These are phyloP conservation scores for Pythium aquatile DNA, from an alignment of 352 stramenopile genomes.

Conservation along the genomic window DNA sequence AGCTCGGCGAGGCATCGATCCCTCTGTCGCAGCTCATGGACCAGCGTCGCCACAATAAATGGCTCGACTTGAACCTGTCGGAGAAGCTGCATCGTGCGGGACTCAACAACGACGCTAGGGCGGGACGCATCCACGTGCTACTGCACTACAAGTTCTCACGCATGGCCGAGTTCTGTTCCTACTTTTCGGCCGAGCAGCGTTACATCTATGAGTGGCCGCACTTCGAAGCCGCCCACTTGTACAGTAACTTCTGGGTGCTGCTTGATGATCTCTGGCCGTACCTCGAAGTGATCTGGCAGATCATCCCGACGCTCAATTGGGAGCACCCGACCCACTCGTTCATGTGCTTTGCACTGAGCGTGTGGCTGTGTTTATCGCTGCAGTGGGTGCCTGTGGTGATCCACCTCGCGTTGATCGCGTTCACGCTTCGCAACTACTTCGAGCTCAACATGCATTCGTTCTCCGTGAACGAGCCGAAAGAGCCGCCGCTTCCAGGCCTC, in stretches of 20 bases:
- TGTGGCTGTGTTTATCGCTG: constrained; percentile 82
- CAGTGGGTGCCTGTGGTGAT: constrained; percentile 81
- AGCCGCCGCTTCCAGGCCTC: constrained; percentile 26
- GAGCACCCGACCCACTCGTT: constrained; percentile 81
- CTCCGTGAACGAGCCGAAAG: constrained; percentile 47
- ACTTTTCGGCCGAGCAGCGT: constrained; percentile 67
- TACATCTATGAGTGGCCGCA: constrained; percentile 82
- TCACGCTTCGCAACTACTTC: constrained; percentile 83
- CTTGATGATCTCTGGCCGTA: constrained; percentile 85
- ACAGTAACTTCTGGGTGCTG: constrained; percentile 87
- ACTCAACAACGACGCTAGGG: constrained; percentile 82
- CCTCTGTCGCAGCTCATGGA: constrained; percentile 82
- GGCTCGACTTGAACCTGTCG: constrained; percentile 75
- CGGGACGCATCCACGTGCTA: constrained; percentile 77
- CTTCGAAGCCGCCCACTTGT: constrained; percentile 78
- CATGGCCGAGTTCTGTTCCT: constrained; percentile 82
- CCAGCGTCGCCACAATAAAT: constrained; percentile 85
- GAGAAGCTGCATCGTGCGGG: constrained; percentile 78
- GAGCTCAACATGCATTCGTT: constrained; percentile 84
- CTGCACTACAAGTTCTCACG: constrained; percentile 88
- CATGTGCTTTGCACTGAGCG: constrained; percentile 81
- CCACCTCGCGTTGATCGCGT: constrained; percentile 76
- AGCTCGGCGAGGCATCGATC: constrained; percentile 77
- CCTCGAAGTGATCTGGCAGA: constrained; percentile 79
- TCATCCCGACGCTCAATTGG: constrained; percentile 84